These are phyloP conservation scores for Polyplosphaeria fusca DNA, from an alignment of 495 filamentous ascomycete species.

Conservation along the genomic window DNA sequence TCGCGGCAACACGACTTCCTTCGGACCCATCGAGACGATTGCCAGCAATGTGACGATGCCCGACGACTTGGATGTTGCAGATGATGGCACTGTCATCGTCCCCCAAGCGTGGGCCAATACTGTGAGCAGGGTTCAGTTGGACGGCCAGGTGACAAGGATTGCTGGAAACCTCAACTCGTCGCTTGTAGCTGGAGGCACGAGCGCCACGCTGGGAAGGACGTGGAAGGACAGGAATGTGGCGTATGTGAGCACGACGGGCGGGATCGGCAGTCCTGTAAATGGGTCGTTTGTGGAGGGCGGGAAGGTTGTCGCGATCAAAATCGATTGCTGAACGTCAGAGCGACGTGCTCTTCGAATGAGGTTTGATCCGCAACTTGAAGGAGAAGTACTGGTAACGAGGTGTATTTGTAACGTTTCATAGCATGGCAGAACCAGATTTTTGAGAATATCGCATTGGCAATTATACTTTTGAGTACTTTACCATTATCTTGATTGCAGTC, in stretches of 20 bases:
- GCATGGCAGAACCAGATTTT: background rate
- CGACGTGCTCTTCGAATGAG: background rate
- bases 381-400: background rate
- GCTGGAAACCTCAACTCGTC: background rate
- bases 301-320: constrained; percentile 6
- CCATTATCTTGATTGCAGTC: background rate
- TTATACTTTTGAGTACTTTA: background rate
- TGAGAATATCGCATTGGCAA: background rate
- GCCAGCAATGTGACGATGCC: background rate
- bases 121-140: background rate
- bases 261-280: background rate
- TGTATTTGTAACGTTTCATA: background rate
- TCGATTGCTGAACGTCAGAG: background rate
- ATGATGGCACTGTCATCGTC: constrained; percentile 5
- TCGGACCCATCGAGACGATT: background rate
- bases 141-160: background rate
- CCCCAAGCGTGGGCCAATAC: background rate
- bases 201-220: constrained; percentile 7
- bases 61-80: constrained; percentile 6
- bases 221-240: background rate
- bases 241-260: constrained; percentile 9
- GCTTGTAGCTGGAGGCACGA: background rate
- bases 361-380: background rate
- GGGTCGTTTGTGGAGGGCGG: constrained; percentile 8
- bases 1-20: background rate